Percentiles rank a stretch among this genome's conserved stretches.
These are phyloP conservation scores for Cladophialophora chaetospira DNA, from an alignment of 2,329 filamentous ascomycete genomes.

Conservation along the genomic window DNA sequence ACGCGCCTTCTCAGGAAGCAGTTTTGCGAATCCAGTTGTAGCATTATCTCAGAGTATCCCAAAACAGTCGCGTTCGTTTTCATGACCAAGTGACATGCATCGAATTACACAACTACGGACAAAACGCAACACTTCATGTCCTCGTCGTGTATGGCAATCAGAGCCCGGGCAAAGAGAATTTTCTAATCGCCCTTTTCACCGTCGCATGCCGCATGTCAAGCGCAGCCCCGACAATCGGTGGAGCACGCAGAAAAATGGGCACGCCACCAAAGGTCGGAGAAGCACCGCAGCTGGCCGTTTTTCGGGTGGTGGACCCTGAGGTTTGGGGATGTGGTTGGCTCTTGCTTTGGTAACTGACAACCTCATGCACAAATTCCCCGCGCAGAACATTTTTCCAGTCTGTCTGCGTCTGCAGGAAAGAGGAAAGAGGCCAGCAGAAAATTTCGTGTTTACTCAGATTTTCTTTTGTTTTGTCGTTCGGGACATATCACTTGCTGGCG, in stretches of 20 bases:
- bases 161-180: neutral
- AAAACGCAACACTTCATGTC: no score
- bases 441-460: constrained; percentile 17
- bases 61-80: neutral
- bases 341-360: neutral
- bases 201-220: neutral
- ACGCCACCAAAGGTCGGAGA: constrained; percentile 19
- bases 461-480: constrained; percentile 3
- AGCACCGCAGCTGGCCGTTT: constrained; percentile 1
- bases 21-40: no score
- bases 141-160: neutral
- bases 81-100: neutral
- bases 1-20: no score
- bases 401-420: constrained; percentile 7
- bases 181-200: neutral
- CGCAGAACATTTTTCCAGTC: constrained; percentile 25
- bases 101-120: no score
- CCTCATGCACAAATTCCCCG: constrained; percentile 17
- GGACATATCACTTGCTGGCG: constrained; percentile 10
- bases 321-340: constrained; percentile 14
- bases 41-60: no score
- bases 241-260: neutral
- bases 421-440: constrained; percentile 25
- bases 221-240: neutral
- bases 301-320: constrained; percentile 7